Conservation (phyloP, 176 grass and related monocot species). For the Cenchrus americanus region DNA sequence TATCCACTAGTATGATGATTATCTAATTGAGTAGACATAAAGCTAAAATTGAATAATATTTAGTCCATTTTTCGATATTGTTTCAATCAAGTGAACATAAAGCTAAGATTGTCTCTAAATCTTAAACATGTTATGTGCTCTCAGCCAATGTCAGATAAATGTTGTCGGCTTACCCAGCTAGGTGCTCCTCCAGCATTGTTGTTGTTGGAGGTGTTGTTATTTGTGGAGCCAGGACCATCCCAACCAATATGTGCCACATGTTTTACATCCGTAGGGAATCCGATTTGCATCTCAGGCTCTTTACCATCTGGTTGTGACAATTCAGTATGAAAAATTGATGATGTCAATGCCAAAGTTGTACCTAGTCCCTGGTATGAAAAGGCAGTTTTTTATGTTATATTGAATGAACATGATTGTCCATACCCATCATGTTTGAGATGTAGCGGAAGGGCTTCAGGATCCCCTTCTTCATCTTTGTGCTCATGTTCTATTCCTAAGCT, state of each 20-base stretch:
- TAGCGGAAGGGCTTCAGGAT: conserved; percentile 76
- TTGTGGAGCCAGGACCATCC: conserved; percentile 48
- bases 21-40: no score
- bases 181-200: conserved; percentile 52
- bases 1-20: background rate
- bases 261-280: conserved; percentile 89
- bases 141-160: background rate
- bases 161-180: conserved; percentile 56
- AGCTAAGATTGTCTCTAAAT: background rate
- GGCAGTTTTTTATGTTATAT: background rate
- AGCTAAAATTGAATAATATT: no score
- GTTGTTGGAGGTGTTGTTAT: background rate
- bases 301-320: conserved; percentile 49
- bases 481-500: conserved; percentile 6
- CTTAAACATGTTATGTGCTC: background rate
- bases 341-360: background rate
- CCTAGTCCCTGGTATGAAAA: background rate
- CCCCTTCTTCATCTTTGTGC: conserved; percentile 80
- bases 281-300: conserved; percentile 80
- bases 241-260: conserved; percentile 94
- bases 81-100: background rate
- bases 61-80: background rate
- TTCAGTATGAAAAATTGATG: background rate
- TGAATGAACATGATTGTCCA: background rate
- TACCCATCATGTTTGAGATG: conserved; percentile 90